Evolutionary conservation across 192 early-diverging fungal genomes (phyloP).

Genomic region (Martensiomyces pterosporus): DNA sequence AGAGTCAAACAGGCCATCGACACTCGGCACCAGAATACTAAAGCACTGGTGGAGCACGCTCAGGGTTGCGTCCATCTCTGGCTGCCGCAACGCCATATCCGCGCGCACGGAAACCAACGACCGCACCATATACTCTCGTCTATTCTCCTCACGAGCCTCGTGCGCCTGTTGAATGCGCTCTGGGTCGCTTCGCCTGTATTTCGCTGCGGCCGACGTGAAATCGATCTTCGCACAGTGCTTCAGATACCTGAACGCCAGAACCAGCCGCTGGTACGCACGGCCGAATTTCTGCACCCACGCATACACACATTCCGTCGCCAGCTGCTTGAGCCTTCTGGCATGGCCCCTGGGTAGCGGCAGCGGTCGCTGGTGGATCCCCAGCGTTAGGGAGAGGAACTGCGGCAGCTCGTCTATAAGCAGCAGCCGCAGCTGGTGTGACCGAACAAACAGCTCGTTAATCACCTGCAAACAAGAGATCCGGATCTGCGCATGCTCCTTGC

Average conservation of each 20-base stretch:
- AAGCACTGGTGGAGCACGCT: constrained; percentile 23
- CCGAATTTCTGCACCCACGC: constrained; percentile 59
- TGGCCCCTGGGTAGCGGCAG: constrained; percentile 54
- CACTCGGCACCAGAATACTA: constrained; percentile 36
- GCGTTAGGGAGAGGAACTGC: constrained; percentile 51
- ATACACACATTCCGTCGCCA: constrained; percentile 52
- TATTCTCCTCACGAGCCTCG: not conserved
- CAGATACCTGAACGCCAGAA: constrained; percentile 57
- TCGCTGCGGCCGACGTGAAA: constrained; percentile 13
- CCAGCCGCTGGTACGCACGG: constrained; percentile 52
- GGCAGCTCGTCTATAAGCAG: constrained; percentile 52
- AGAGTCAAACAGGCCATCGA: constrained; percentile 21
- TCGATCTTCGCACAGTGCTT: constrained; percentile 35
- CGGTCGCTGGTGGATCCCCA: constrained; percentile 54
- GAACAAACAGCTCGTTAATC: constrained; percentile 57
- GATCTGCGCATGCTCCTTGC: constrained; percentile 47
- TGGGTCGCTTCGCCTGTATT: constrained; percentile 15
- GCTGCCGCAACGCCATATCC: constrained; percentile 9
- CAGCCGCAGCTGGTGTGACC: constrained; percentile 62
- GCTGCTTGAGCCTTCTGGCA: constrained; percentile 47
- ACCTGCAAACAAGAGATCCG: constrained; percentile 59
- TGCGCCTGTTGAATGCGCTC: constrained; percentile 5
- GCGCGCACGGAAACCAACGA: constrained; percentile 16
- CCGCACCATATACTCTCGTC: constrained; percentile 28
- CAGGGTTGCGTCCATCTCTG: constrained; percentile 5